Conservation (phyloP, 352 stramenopile genomes). For the Phytophthora chlamydospora region DNA sequence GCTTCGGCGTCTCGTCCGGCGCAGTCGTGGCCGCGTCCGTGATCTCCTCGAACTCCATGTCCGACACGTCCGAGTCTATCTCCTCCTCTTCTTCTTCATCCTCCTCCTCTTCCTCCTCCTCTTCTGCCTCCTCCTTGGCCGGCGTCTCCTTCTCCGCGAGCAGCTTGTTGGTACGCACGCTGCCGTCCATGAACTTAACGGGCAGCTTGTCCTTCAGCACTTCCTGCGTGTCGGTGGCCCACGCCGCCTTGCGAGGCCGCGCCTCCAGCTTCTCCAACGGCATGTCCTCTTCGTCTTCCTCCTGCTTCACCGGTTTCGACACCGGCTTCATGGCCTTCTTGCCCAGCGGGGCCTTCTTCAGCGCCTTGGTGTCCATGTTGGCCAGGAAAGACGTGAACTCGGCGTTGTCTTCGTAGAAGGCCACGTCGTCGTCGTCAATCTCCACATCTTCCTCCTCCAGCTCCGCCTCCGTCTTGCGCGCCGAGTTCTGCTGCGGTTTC, state of each 20-base stretch:
- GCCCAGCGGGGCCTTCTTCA: slow-evolving; percentile 50
- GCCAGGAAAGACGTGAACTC: slow-evolving; percentile 76
- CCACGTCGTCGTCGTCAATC: slow-evolving; percentile 80
- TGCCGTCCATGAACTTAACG: slow-evolving; percentile 89
- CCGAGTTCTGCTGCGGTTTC: slow-evolving; percentile 32
- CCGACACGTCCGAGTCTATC: slow-evolving; percentile 70
- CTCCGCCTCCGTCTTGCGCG: slow-evolving; percentile 12
- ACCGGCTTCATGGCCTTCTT: slow-evolving; percentile 51
- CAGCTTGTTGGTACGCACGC: slow-evolving; percentile 76
- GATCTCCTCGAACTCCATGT: slow-evolving; percentile 87
- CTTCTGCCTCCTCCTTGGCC: slow-evolving; percentile 29
- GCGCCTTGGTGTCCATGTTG: slow-evolving; percentile 76
- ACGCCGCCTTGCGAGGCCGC: slow-evolving; percentile 62
- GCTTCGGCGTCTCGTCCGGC: slow-evolving; percentile 5
- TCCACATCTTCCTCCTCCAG: slow-evolving; percentile 60
- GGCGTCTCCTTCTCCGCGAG: slow-evolving; percentile 51
- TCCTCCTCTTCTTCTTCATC: slow-evolving; percentile 53
- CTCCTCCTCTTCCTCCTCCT: slow-evolving; percentile 33
- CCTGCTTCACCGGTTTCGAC: slow-evolving; percentile 30
- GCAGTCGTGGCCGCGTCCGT: slow-evolving; percentile 29
- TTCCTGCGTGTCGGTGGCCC: slow-evolving; percentile 61
- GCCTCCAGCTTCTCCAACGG: slow-evolving; percentile 83
- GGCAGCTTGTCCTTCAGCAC: slow-evolving; percentile 77
- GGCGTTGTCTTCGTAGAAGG: slow-evolving; percentile 79
- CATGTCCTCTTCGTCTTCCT: slow-evolving; percentile 45